Evolutionary conservation across 768 basidiomycete genomes (phyloP).

Genomic region (Lentinula edodes): DNA sequence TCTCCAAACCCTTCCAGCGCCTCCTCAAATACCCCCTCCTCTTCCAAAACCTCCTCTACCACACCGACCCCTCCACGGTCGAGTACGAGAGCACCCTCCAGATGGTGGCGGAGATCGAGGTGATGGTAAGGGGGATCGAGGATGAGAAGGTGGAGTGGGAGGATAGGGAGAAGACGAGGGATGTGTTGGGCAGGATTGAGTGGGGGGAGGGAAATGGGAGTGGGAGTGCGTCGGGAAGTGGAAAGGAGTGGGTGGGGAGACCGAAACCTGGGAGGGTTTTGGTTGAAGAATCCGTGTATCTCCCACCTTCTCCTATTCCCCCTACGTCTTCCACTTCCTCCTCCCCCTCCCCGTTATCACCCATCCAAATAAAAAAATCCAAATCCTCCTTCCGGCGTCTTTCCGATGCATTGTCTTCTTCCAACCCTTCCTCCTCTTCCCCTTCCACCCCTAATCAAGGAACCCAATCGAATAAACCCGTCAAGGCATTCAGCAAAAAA

Average conservation of each 20-base stretch:
- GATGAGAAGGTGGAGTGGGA: conserved; percentile 6
- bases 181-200: conserved; percentile 78
- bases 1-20: conserved; percentile 96
- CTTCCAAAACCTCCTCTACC: conserved; percentile 95
- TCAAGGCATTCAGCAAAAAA: conserved; percentile 61
- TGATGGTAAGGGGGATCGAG: conserved; percentile 83
- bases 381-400: conserved; percentile 87
- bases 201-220: conserved; percentile 87
- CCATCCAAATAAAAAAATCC: conserved; percentile 61
- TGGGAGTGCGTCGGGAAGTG: conserved; percentile 47
- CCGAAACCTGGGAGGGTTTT: conserved; percentile 88
- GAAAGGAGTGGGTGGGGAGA: conserved; percentile 56
- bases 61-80: conserved; percentile 94
- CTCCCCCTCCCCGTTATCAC: too few species aligned
- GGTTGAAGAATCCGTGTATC: conserved; percentile 68
- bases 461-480: too few species aligned
- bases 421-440: too few species aligned
- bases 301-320: conserved; percentile 4
- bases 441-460: too few species aligned
- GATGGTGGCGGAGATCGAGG: conserved; percentile 97
- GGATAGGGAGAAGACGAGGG: neutral
- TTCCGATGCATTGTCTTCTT: too few species aligned
- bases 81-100: conserved; percentile 95
- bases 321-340: too few species aligned
- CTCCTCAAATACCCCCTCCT: conserved; percentile 95